Conservation (phyloP, 805 yeast species). For the Teunomyces tritomae region DNA sequence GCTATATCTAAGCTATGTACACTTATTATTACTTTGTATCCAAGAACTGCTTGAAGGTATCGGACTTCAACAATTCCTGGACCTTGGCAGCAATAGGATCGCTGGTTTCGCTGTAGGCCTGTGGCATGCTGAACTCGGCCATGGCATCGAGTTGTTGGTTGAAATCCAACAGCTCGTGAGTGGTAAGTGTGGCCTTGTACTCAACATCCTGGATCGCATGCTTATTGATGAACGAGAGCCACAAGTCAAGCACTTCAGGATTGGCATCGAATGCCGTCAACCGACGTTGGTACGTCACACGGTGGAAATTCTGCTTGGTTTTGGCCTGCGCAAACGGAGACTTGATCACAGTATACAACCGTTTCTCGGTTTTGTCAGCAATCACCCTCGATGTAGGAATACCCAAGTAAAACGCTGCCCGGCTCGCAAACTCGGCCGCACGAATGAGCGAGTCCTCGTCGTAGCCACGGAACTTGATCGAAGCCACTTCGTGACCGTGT, state of each 20-base stretch:
- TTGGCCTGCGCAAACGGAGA: conserved; percentile 95
- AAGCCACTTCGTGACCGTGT: conserved; percentile 78
- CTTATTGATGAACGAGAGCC: conserved; percentile 75
- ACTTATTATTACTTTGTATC: conserved; percentile 9
- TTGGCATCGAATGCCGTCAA: conserved; percentile 81
- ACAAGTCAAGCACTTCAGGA: conserved; percentile 77
- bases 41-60: conserved; percentile 61
- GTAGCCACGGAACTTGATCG: conserved; percentile 67
- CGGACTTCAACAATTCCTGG: conserved; percentile 65
- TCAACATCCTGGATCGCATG: conserved; percentile 81
- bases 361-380: conserved; percentile 63
- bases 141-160: conserved; percentile 35
- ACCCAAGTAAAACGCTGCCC: conserved; percentile 88
- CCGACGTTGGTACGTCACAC: conserved; percentile 75
- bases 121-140: conserved; percentile 30
- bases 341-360: conserved; percentile 90
- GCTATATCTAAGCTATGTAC: not conserved
- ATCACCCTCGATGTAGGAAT: conserved; percentile 81
- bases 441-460: conserved; percentile 69
- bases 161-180: conserved; percentile 39
- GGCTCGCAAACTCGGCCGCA: conserved; percentile 77
- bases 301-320: conserved; percentile 89
- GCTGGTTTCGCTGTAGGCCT: conserved; percentile 27
- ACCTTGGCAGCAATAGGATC: conserved; percentile 65
- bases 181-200: conserved; percentile 63